Conservation (phyloP, 495 filamentous ascomycete species). For the Lepraria neglecta region DNA sequence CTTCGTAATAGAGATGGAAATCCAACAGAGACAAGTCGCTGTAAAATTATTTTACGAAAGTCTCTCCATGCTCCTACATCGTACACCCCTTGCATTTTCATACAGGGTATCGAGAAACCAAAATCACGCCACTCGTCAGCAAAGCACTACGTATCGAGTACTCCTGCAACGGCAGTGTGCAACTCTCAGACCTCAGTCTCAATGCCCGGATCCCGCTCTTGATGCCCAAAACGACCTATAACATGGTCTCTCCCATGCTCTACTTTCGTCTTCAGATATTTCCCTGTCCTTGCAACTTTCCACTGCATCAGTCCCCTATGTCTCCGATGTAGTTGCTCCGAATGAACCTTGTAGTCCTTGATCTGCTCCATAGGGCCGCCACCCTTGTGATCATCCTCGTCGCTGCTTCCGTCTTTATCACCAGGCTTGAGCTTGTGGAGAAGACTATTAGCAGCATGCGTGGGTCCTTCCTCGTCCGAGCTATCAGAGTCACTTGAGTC, state of each 20-base stretch:
- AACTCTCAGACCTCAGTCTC: conserved; percentile 39
- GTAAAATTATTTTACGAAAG: too few species aligned
- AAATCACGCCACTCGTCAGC: neutral
- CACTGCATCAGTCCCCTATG: conserved; percentile 45
- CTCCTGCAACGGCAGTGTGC: neutral
- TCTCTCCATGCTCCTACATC: too few species aligned
- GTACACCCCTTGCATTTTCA: too few species aligned
- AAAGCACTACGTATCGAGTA: too few species aligned
- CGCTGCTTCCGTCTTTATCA: conserved; percentile 5
- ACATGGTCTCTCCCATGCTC: conserved; percentile 34
- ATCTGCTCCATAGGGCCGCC: conserved; percentile 33
- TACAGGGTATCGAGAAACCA: conserved; percentile 9
- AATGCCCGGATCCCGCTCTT: conserved; percentile 35
- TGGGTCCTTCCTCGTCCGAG: conserved; percentile 17
- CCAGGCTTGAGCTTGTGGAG: neutral
- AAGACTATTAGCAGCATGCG: conserved; percentile 12
- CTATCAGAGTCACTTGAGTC: conserved; percentile 23
- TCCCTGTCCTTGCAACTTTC: conserved; percentile 39
- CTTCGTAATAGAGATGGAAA: too few species aligned
- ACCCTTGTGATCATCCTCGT: conserved; percentile 19
- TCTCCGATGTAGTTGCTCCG: conserved; percentile 37
- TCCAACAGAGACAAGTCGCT: too few species aligned
- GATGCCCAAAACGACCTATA: conserved; percentile 34
- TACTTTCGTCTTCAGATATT: conserved; percentile 37
- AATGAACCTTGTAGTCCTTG: conserved; percentile 39